Evolutionary conservation across 2,329 filamentous ascomycete species (phyloP).

Genomic region (Xylogone sp.): DNA sequence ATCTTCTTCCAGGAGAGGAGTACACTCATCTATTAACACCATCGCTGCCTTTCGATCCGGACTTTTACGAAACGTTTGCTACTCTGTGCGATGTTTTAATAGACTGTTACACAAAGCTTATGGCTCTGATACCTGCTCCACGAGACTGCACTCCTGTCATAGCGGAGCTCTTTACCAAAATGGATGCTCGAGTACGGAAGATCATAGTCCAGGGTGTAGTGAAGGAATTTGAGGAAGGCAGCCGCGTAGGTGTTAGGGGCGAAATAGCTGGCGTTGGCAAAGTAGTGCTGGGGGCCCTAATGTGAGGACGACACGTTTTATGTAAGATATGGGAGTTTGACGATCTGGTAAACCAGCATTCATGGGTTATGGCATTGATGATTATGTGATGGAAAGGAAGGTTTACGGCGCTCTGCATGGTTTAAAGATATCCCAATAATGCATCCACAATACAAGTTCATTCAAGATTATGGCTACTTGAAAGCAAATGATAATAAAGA

Average conservation of each 20-base stretch:
- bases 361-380: conserved; percentile 13
- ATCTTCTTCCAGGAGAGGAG: conserved; percentile 76
- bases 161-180: conserved; percentile 85
- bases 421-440: conserved; percentile 5
- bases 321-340: conserved; percentile 5
- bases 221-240: conserved; percentile 89
- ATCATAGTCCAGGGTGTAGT: conserved; percentile 83
- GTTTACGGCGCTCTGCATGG: conserved; percentile 3
- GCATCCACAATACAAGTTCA: conserved; percentile 8
- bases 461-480: not conserved
- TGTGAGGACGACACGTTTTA: conserved; percentile 40
- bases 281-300: conserved; percentile 82
- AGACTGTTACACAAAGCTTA: conserved; percentile 80
- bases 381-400: conserved; percentile 6
- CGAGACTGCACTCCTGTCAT: conserved; percentile 66
- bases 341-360: not conserved
- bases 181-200: conserved; percentile 81
- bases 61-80: conserved; percentile 95
- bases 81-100: conserved; percentile 94
- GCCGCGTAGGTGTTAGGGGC: conserved; percentile 67
- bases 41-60: conserved; percentile 87
- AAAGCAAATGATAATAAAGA: conserved; percentile 9
- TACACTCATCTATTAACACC: conserved; percentile 90
- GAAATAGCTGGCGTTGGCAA: conserved; percentile 85
- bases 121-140: conserved; percentile 71